Evolutionary conservation across 495 filamentous ascomycete species (phyloP).

Genomic region (Aspergillus carlsbadensis): DNA sequence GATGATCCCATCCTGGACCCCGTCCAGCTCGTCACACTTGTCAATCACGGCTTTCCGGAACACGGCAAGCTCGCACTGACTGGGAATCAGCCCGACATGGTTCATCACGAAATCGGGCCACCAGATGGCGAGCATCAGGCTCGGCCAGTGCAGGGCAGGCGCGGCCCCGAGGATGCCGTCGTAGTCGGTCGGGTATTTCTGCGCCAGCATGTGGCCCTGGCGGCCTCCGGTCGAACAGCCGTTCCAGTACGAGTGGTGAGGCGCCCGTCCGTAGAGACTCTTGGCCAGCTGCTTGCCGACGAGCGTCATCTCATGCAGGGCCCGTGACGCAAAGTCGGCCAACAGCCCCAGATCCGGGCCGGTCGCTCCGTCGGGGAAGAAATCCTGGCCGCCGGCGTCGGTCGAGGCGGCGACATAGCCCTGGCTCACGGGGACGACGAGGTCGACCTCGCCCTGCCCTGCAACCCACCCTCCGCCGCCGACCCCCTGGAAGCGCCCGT

Average conservation of each 20-base stretch:
- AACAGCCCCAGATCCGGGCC: no score
- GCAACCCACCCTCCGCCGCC: no score
- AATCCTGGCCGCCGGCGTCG: no score
- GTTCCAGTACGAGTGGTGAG: conserved; percentile 41
- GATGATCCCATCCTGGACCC: conserved; percentile 57
- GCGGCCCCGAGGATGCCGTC: conserved; percentile 62
- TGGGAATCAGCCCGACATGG: no score
- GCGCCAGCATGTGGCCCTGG: conserved; percentile 43
- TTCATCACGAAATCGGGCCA: no score
- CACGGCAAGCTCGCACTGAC: no score
- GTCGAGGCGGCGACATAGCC: no score
- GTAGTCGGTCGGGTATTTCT: conserved; percentile 44
- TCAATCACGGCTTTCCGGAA: conserved; percentile 42
- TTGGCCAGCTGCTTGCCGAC: conserved; percentile 15
- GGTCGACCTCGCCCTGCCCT: no score
- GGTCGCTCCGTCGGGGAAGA: no score
- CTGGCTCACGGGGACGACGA: no score
- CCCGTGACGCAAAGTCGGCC: conserved; percentile 41
- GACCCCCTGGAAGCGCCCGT: no score
- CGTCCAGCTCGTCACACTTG: conserved; percentile 54
- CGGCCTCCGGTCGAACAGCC: conserved; percentile 51
- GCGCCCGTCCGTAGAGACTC: conserved; percentile 17
- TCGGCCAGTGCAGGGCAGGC: conserved; percentile 41
- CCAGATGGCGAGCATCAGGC: no score
- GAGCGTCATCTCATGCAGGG: conserved; percentile 28